Base-by-base conservation (phyloP, 179 eudicot species). In the Actinidia arguta region DNA sequence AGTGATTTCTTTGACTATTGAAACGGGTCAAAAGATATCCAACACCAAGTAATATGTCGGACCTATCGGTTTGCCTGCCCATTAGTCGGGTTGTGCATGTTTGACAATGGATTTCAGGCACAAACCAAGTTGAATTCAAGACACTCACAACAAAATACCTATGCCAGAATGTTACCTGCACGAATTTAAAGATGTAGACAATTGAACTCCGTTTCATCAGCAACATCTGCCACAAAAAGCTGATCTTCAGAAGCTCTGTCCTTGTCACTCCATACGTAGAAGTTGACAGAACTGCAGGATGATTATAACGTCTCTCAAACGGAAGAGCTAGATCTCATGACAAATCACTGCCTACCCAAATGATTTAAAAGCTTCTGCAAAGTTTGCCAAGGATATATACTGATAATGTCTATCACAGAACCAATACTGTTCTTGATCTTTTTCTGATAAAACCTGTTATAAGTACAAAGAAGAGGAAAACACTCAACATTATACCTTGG, bases 401-500 rank as follows among this genome's bases (percentile, higher is more conserved):
- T 88, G 90, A 80, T 94, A 92, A 68, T 61, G 84, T 58, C 81
- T 76, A 85, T 82, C 88, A 76, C 73, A 84, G 64, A 82, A 58
- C 98, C 96, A 92, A 79, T 92, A 92, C 81, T 92, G 96, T 54
- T 82, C 83, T 81, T 94, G 98, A 81, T 94, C 98, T 82, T 92
- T 94, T 46, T 76, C 84, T 44, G 98, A 94, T 61, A 86, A 90
- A 73, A 93, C 95, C 97, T 93, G 88, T 44, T 70, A 59, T n/a
- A 63, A 75, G 42, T 7, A 42, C 51, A 27, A 31, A 69, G 62
- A 58, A 11, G 56, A 2, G 5, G 24, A 27, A 8, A 9, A 63
- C 36, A 42, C 42, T 36, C 10, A 4, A 31, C 11, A 12, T 59
- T 61, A 80, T 44, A 66, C 17, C 14, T 22, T 64, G 61, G 50